Evolutionary conservation across 139 green algal species (phyloP).

Genomic region (Chlorella sp.): DNA sequence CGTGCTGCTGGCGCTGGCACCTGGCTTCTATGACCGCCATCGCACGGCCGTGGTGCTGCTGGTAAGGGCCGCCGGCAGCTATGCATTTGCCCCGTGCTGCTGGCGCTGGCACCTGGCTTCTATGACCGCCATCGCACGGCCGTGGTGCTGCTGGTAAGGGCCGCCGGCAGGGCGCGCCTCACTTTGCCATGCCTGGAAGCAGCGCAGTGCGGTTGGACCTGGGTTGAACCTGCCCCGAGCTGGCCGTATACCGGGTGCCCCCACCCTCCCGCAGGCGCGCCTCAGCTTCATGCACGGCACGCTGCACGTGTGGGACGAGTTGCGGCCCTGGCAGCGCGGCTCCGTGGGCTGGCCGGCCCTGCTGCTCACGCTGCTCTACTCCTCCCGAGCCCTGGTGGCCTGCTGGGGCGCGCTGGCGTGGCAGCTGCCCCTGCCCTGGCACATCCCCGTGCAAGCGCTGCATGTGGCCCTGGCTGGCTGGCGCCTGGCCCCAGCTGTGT

Average conservation of each 20-base stretch:
- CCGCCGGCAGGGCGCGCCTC: neutral
- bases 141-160: neutral
- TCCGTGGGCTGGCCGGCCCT: neutral
- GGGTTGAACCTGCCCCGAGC: too few species aligned
- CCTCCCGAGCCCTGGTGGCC: neutral
- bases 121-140: neutral
- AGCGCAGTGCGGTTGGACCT: too few species aligned
- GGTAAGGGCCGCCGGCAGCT: neutral
- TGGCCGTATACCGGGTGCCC: too few species aligned
- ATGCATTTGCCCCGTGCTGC: neutral
- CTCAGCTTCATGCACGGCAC: neutral
- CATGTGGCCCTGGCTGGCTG: neutral
- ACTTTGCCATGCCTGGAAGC: too few species aligned
- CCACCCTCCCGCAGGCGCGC: neutral
- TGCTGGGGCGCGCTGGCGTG: conserved; percentile 4
- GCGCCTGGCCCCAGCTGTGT: neutral
- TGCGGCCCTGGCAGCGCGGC: neutral
- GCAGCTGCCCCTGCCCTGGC: neutral
- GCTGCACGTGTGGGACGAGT: neutral
- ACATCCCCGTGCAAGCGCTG: neutral
- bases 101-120: neutral
- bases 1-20: neutral
- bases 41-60: neutral
- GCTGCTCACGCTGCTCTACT: neutral
- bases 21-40: neutral